These are phyloP conservation scores for Phaeosphaeria sp. DNA, from an alignment of 2,329 filamentous ascomycete species.

Conservation along the genomic window DNA sequence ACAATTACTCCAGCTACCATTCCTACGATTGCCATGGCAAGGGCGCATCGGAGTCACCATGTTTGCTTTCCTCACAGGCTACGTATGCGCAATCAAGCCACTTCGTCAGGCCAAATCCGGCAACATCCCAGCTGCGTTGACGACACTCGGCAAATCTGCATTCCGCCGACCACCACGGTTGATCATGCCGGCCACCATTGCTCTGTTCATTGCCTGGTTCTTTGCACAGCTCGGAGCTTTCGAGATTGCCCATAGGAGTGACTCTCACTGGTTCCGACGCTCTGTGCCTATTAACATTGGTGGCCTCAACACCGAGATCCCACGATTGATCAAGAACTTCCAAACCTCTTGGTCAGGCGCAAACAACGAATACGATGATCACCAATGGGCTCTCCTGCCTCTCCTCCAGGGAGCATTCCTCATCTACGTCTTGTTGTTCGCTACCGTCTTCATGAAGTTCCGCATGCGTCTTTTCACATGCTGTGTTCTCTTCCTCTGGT, in stretches of 20 bases:
- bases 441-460: conserved; percentile 57
- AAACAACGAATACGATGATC: conserved; percentile 60
- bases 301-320: conserved; percentile 54
- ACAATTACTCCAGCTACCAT: conserved; percentile 57
- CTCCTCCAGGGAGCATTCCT: conserved; percentile 59
- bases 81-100: conserved; percentile 63
- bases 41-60: conserved; percentile 63
- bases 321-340: conserved; percentile 54
- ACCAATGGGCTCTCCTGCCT: conserved; percentile 62
- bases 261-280: conserved; percentile 60
- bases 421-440: conserved; percentile 57
- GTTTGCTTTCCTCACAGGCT: conserved; percentile 63
- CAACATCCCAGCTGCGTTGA: conserved; percentile 53
- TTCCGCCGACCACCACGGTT: conserved; percentile 61
- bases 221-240: conserved; percentile 59
- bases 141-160: conserved; percentile 59
- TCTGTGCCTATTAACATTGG: conserved; percentile 55
- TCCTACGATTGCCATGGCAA: conserved; percentile 63
- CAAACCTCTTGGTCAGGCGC: conserved; percentile 59
- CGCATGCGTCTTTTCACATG: conserved; percentile 56
- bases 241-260: conserved; percentile 54
- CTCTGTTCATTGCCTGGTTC: conserved; percentile 58
- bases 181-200: conserved; percentile 60
- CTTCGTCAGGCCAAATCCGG: conserved; percentile 58
- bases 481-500: conserved; percentile 56